Conservation (phyloP, 2,329 filamentous ascomycete species). For the Huntiella moniliformis region DNA sequence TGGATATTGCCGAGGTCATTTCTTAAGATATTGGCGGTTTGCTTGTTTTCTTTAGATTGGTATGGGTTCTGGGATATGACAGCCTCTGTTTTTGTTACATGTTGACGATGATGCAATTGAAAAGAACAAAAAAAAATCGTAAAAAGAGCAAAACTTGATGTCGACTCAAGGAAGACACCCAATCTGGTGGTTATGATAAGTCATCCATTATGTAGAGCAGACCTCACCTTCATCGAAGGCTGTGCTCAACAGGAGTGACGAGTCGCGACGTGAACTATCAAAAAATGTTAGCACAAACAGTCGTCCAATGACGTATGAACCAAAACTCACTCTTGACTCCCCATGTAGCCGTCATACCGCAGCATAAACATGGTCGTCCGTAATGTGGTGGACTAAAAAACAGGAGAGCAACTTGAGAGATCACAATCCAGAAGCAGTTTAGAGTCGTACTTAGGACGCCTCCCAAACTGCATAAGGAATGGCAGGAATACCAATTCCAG, state of each 20-base stretch:
- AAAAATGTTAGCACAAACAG: not conserved
- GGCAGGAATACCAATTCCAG: not conserved
- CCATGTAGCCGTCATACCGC: constrained; percentile 1
- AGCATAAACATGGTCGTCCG: constrained; percentile 2
- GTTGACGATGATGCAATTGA: too few species aligned
- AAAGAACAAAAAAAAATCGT: too few species aligned
- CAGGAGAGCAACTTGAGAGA: not conserved
- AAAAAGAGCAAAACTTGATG: too few species aligned
- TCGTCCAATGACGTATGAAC: not conserved
- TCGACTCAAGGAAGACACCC: too few species aligned
- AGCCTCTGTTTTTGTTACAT: fast-evolving
- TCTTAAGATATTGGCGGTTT: too few species aligned
- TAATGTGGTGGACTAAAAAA: constrained; percentile 1
- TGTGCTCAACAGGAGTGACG: not conserved
- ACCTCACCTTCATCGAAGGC: too few species aligned
- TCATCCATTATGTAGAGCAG: too few species aligned
- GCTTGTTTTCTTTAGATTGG: too few species aligned
- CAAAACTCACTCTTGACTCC: not conserved
- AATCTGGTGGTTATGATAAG: too few species aligned
- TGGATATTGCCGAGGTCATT: too few species aligned
- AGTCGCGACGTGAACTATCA: not conserved
- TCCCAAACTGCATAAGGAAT: too few species aligned
- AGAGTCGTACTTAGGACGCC: constrained; percentile 3
- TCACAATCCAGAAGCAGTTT: constrained; percentile 1
- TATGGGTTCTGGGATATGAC: too few species aligned